These are phyloP conservation scores for Daldinia sp. DNA, from an alignment of 2,329 filamentous ascomycete genomes.

Conservation along the genomic window DNA sequence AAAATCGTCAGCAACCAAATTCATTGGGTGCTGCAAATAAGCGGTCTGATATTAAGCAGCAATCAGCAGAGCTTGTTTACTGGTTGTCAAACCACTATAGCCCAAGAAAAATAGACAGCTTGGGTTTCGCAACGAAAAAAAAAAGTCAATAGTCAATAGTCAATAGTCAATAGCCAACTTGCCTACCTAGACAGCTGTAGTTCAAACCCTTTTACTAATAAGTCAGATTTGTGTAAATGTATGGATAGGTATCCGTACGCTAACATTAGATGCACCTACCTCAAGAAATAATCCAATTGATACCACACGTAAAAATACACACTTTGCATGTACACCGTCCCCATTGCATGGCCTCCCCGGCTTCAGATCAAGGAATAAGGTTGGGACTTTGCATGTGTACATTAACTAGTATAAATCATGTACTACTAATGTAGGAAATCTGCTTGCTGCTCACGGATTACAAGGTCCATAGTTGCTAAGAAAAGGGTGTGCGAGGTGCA, in stretches of 20 bases:
- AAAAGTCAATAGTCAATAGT: background rate
- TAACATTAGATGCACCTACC: too few relatives aligned
- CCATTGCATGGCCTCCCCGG: constrained; percentile 18
- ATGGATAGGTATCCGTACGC: too few relatives aligned
- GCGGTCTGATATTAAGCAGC: constrained; percentile 28
- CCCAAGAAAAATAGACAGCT: constrained; percentile 7
- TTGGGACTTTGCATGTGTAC: background rate
- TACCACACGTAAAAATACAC: constrained; percentile 2
- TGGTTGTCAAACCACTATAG: constrained; percentile 5
- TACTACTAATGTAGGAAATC: background rate
- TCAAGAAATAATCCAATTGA: background rate
- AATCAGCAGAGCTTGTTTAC: constrained; percentile 19
- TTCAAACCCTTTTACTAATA: background rate
- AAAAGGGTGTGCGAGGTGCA: constrained; percentile 21
- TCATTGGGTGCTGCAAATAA: constrained; percentile 15
- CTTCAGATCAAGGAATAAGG: constrained; percentile 22
- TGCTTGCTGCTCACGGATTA: constrained; percentile 19
- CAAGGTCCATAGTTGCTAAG: constrained; percentile 25
- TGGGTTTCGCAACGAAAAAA: constrained; percentile 10
- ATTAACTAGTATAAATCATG: background rate
- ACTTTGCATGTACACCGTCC: constrained; percentile 6
- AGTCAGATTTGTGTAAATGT: background rate
- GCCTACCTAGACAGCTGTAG: too few relatives aligned
- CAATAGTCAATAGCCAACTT: background rate
- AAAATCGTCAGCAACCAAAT: constrained; percentile 24